Base-by-base conservation (phyloP, 352 stramenopile genomes). In the Globisporangium spiculum region DNA sequence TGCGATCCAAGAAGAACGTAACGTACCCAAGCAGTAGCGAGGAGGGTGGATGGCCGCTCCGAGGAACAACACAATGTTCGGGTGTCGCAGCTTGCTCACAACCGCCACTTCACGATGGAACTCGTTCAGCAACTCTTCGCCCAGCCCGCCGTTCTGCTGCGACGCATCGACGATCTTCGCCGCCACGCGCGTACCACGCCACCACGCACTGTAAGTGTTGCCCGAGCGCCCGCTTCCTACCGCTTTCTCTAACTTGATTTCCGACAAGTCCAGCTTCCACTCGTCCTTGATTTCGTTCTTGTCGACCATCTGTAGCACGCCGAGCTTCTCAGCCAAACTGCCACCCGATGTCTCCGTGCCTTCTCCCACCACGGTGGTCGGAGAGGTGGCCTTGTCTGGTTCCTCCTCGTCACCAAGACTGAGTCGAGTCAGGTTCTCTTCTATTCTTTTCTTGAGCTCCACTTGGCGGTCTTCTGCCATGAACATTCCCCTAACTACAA, bases 31-130 rank as follows among this genome's bases (percentile, higher is more conserved):
- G 62, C 88, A 96, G 61, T 96, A 96, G 63, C 85, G 83, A 24
- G 88, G 86, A 18, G 88, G 88, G 22, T 81, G 80, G 53, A 96
- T 86, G 24, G 88, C 86, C 18, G 86, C 88, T 24, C 88, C 88
- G 14, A 96, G 79, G 69, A 96, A 96, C 60, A 96, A 71, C 27
- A 96, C 86, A 61, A 96, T 93, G 66, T 96, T 96, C 7, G 88
- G 86, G 63, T 96, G 88, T 22, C 88, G 88, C 60, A 96, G 71
- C 62, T 92, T 93, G 74, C 84, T 94, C 41, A 94, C 88, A 38
- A 95, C 84, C 7, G 88, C 85, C 27, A 95, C 86, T 67, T 95
- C 88, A 9, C 88, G 88, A 65, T 95, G 80, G 57, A 95, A 95
- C 61, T 95, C 88, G 61, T 92, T 92, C 52, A 94, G 72, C n/a